These are phyloP conservation scores for Lotmaria passim DNA, from an alignment of 208 protist species.

Conservation along the genomic window DNA sequence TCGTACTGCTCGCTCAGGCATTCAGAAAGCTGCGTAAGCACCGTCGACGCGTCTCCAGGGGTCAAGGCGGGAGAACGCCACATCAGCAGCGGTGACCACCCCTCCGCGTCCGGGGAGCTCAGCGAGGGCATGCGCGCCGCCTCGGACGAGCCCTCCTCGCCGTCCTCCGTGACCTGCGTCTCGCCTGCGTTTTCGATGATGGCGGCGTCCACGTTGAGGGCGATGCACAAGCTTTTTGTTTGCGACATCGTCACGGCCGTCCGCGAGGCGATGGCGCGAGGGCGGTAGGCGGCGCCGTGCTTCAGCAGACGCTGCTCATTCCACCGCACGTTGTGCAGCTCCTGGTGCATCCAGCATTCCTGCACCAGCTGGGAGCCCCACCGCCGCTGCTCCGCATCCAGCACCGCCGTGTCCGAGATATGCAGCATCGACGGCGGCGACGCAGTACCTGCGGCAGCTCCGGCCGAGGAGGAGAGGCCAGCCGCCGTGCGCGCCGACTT, in stretches of 20 bases:
- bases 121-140: conserved; percentile 20
- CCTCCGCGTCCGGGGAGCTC: conserved; percentile 30
- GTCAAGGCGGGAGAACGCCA: conserved; percentile 81
- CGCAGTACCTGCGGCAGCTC: no score
- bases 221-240: conserved; percentile 70
- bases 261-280: conserved; percentile 60
- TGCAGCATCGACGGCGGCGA: conserved; percentile 26
- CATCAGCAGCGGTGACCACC: conserved; percentile 55
- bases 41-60: conserved; percentile 51
- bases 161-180: conserved; percentile 27
- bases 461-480: no score
- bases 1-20: conserved; percentile 78
- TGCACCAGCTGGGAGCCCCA: conserved; percentile 55
- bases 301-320: conserved; percentile 50
- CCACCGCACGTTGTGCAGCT: conserved; percentile 61
- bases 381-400: conserved; percentile 59
- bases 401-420: conserved; percentile 58
- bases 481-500: background rate
- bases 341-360: conserved; percentile 74
- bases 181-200: conserved; percentile 54
- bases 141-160: conserved; percentile 27
- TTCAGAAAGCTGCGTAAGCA: conserved; percentile 62
- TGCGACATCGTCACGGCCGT: conserved; percentile 55
- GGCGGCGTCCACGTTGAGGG: conserved; percentile 66
- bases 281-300: conserved; percentile 65